Evolutionary conservation across 495 filamentous ascomycete species (phyloP), one percentile per base, ranked within the genome.

Genomic region (Penicillium ochrochloron): DNA sequence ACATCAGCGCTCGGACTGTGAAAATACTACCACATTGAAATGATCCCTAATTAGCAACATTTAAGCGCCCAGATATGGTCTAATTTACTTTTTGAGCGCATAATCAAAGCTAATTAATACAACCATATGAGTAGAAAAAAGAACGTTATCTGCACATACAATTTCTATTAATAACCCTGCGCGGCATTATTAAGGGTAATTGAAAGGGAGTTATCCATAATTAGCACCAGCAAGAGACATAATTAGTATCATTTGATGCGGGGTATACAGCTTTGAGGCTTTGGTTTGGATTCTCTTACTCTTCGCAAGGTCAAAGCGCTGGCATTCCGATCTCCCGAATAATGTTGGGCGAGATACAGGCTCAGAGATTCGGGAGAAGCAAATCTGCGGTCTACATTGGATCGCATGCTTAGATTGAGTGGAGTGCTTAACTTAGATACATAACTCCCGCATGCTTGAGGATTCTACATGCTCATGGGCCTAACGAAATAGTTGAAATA

Each of bases 41-140:
- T 51, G 6, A 17, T 34, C 65, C 72, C 67, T 75, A 72, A 75
- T 75, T 75, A 73, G 73, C 66, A 67, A 64, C 67, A 71, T 41
- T 73, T 73, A 73, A 66, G 62, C 73, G 73, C 73, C 62, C 33
- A 37, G 35, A 3, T 61, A 17, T 11, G 25, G 55, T 12, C 33
- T 60, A 54, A 54, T 17, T 54, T 17, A 4, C 53, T 37, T 56
- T 37, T 19, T 23, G 53, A 10, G 53, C 33, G 3, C 35, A 37
- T 34, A 11, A 39, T 10, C 12, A 2, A 12, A 39, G 5, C 11
- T 14, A 39, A 33, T 33, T 55, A 34, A 31, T 53, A 14, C 5
- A 10, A 39, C 35, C 35, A 39, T 39, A 39, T 2, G 35, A 2
- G 6, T 39, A 14, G n/a, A n/a, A n/a, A n/a, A n/a, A n/a, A n/a